Base-by-base conservation (phyloP, 495 filamentous ascomycete genomes). In the Penicillium malachiteum region DNA sequence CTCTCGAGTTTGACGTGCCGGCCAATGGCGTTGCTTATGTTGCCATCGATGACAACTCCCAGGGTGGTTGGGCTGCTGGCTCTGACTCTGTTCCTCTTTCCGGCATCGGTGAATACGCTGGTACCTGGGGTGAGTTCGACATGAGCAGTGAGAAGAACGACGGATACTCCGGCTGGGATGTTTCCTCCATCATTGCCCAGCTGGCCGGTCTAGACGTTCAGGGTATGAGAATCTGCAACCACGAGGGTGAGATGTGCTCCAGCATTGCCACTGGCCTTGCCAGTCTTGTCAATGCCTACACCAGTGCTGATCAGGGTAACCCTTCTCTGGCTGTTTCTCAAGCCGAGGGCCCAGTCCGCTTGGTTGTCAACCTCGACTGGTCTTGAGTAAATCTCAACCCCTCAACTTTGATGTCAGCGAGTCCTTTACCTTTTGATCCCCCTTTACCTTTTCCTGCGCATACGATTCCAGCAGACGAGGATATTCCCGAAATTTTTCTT, bases 101-200 rank as follows among this genome's bases (percentile, higher is more conserved):
- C 49, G 12, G 58, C 10, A 71, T 57, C 44, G 72, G 72, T 38
- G 57, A 62, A 5, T 80, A 73, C 41, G 67, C 71, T 7, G 75
- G 68, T 63, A 78, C 77, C 46, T 81, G 78, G 77, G 79, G 79
- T 61, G 81, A 84, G 60, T 74, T n/a, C n/a, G n/a, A n/a, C n/a
- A n/a, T n/a, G n/a, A n/a, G n/a, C n/a, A n/a, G n/a, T n/a, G n/a
- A n/a, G n/a, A n/a, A n/a, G n/a, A n/a, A n/a, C n/a, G n/a, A n/a
- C n/a, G n/a, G n/a, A n/a, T n/a, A n/a, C n/a, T n/a, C n/a, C n/a
- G n/a, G n/a, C n/a, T 86, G 81, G 72, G 80, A 84, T 57, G 74
- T 84, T 39, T 75, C 75, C 39, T 77, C 73, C 57, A 84, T 86
- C 60, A 59, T 66, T 47, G 77, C 72, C 40, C 51, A 75, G 58